Evolutionary conservation across 208 protist species (phyloP).

Genomic region (Acanthamoeba quina): DNA sequence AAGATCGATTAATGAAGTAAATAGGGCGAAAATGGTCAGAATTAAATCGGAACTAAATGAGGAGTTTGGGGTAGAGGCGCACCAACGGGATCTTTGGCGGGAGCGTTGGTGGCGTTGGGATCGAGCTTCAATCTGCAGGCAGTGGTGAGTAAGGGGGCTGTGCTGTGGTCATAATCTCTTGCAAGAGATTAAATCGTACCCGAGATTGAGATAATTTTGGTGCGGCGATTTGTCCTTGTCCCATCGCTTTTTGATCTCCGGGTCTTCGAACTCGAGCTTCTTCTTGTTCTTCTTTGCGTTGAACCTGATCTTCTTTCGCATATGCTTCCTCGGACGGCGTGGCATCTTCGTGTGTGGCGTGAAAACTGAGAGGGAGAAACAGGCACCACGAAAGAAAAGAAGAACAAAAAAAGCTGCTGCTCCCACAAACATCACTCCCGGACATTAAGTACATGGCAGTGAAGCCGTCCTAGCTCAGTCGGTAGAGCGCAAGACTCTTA

Average conservation of each 20-base stretch:
- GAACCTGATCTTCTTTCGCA: constrained; percentile 5
- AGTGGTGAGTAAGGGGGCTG: neutral
- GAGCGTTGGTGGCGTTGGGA: neutral
- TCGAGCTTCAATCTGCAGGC: neutral
- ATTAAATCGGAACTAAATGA: neutral
- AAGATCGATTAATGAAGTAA: too few relatives aligned
- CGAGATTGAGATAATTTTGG: constrained; percentile 36
- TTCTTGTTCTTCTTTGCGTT: constrained; percentile 33
- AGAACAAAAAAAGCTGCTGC: too few relatives aligned
- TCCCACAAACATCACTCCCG: too few relatives aligned
- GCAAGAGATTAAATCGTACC: neutral
- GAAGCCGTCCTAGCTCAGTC: too few relatives aligned
- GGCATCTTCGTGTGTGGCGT: constrained; percentile 4
- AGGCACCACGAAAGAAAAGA: too few relatives aligned
- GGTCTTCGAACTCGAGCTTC: neutral
- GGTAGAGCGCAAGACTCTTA: too few relatives aligned
- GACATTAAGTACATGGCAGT: too few relatives aligned
- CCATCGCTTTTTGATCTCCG: constrained; percentile 25
- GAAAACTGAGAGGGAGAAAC: too few relatives aligned
- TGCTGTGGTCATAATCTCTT: neutral
- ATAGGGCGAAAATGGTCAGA: too few relatives aligned
- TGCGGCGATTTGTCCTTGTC: constrained; percentile 24
- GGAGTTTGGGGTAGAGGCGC: neutral
- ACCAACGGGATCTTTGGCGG: neutral
- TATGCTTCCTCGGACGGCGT: neutral